phyloP scores from a whole-genome alignment of 108 stramenopile species.

The Fistulifera pelliculosa region DNA sequence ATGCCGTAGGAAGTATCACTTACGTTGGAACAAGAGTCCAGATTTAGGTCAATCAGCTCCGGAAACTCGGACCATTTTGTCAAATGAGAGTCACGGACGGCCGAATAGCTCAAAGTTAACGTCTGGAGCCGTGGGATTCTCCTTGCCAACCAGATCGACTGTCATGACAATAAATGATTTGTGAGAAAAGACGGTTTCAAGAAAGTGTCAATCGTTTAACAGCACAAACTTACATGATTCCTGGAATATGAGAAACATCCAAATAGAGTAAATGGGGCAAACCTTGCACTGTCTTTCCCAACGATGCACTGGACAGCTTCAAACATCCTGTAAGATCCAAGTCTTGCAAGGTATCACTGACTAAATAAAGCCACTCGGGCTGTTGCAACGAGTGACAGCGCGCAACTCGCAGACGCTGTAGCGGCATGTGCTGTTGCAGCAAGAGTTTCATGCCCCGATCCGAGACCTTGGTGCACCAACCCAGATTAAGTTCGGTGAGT shows the following conservation, averaged over 20 bases:
- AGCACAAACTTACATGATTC: constrained; percentile 52
- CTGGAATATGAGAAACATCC: constrained; percentile 67
- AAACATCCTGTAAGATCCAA: constrained; percentile 35
- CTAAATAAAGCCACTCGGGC: too few relatives aligned
- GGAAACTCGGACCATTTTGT: constrained; percentile 42
- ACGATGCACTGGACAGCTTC: constrained; percentile 36
- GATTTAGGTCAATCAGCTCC: constrained; percentile 62
- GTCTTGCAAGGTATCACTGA: too few relatives aligned
- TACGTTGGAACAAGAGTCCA: constrained; percentile 61
- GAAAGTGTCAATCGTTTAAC: constrained; percentile 3
- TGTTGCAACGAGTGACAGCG: constrained; percentile 35
- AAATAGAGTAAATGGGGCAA: constrained; percentile 33
- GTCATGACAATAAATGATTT: constrained; percentile 6
- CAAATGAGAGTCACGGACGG: constrained; percentile 62
- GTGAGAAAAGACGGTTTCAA: too few relatives aligned
- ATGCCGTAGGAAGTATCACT: constrained; percentile 64
- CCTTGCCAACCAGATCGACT: constrained; percentile 81
- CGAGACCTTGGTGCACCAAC: constrained; percentile 69
- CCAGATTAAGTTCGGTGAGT: constrained; percentile 68
- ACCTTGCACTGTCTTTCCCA: constrained; percentile 42
- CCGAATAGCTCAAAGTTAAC: constrained; percentile 65
- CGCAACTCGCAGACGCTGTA: constrained; percentile 55
- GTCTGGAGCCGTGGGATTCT: constrained; percentile 51
- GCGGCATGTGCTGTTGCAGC: neutral
- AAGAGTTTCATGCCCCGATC: constrained; percentile 53